Evolutionary conservation across 2,329 filamentous ascomycete species (phyloP).

Genomic region (Nemania diffusa): DNA sequence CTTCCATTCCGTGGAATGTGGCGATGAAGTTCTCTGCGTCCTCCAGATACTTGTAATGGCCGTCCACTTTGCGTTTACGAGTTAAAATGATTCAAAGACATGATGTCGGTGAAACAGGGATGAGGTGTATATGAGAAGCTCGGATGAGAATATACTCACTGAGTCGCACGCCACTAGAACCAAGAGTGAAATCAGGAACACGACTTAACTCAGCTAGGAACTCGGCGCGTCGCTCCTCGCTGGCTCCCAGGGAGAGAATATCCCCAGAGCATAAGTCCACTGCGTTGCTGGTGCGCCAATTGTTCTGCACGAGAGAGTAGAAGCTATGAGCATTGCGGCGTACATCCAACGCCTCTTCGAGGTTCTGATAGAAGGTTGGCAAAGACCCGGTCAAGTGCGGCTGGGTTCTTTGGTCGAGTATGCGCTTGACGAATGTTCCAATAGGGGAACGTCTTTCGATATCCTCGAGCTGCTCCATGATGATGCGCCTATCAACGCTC

Average conservation of each 20-base stretch:
- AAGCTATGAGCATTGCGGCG: background rate
- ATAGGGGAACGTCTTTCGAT: too few species aligned
- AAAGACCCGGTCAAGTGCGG: background rate
- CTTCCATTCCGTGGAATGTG: constrained; percentile 66
- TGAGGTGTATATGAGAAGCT: too few species aligned
- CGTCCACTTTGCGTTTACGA: constrained; percentile 57
- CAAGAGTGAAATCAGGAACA: constrained; percentile 51
- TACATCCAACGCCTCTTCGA: constrained; percentile 18
- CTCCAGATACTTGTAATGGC: constrained; percentile 70
- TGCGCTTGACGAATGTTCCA: too few species aligned
- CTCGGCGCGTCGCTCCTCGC: constrained; percentile 45
- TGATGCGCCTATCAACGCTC: too few species aligned
- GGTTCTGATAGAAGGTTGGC: constrained; percentile 21
- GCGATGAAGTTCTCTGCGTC: constrained; percentile 66
- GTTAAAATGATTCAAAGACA: too few species aligned
- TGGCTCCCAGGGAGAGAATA: background rate
- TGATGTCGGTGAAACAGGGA: too few species aligned
- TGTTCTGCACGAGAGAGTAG: constrained; percentile 13
- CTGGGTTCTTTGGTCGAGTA: background rate
- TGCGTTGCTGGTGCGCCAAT: background rate
- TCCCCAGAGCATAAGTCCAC: constrained; percentile 27
- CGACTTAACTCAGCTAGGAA: constrained; percentile 58
- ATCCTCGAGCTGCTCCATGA: too few species aligned
- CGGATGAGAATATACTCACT: constrained; percentile 31
- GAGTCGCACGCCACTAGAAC: constrained; percentile 69